A percentile compares a stretch with the other conserved stretches of the same genome.
These are phyloP conservation scores for Ceratobasidium sp. DNA, from an alignment of 1,284 basidiomycete species.

Conservation along the genomic window DNA sequence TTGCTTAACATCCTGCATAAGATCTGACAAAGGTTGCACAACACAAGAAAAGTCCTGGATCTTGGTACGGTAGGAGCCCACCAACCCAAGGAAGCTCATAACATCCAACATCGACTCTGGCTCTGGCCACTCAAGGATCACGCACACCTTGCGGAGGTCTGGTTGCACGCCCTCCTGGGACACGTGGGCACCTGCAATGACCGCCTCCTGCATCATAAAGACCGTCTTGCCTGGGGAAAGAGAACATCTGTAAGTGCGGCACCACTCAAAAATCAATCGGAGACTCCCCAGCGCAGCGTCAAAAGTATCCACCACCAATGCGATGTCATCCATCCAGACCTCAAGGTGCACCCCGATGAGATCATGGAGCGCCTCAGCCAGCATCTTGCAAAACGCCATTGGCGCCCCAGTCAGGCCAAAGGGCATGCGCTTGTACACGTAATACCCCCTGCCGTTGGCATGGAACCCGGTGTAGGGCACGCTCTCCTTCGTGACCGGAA, in stretches of 20 bases:
- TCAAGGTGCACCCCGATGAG: conserved; percentile 32
- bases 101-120: conserved; percentile 36
- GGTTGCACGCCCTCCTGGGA: conserved; percentile 17
- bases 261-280: background rate
- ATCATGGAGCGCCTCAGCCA: conserved; percentile 32
- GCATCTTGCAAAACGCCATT: conserved; percentile 38
- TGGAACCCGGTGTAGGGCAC: conserved; percentile 41
- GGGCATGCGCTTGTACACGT: conserved; percentile 41
- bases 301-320: conserved; percentile 31
- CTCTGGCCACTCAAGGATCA: conserved; percentile 41
- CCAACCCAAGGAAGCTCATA: conserved; percentile 39
- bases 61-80: conserved; percentile 16
- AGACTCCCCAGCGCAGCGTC: conserved; percentile 17
- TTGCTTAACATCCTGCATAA: conserved; percentile 45
- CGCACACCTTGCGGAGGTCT: conserved; percentile 34
- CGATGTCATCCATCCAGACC: conserved; percentile 45
- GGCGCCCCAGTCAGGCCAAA: conserved; percentile 43
- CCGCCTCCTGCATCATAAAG: conserved; percentile 38
- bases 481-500: conserved; percentile 27
- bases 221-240: conserved; percentile 38
- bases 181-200: conserved; percentile 35
- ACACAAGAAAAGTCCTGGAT: conserved; percentile 44
- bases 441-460: conserved; percentile 44
- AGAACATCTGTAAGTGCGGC: background rate
- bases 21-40: conserved; percentile 51